These are phyloP conservation scores for Trichosporon inkin DNA, from an alignment of 1,284 basidiomycete genomes.

Conservation along the genomic window DNA sequence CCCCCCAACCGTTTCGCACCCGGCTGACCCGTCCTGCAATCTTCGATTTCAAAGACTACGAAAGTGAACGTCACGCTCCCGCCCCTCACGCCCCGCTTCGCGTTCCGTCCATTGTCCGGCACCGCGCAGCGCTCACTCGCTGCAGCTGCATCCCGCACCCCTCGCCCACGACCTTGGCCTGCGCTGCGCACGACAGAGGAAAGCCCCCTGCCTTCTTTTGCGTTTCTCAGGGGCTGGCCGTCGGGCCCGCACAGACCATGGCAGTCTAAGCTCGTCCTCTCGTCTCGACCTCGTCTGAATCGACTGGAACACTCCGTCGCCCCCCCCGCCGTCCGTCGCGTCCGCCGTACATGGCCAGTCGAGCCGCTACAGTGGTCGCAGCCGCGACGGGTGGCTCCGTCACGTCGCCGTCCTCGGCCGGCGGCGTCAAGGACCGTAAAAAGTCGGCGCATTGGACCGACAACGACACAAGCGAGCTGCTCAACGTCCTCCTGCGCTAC, in stretches of 20 bases:
- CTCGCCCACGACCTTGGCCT: not conserved
- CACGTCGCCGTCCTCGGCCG: slow-evolving; percentile 26
- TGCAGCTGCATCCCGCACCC: not conserved
- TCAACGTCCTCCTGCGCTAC: slow-evolving; percentile 32
- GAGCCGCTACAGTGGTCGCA: slow-evolving; percentile 5
- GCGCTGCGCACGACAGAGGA: not conserved
- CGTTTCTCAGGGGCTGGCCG: not conserved
- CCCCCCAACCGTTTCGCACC: too few species aligned
- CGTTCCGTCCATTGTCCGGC: too few species aligned
- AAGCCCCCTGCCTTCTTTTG: too few species aligned
- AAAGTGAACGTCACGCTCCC: too few species aligned
- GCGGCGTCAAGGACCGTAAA: slow-evolving; percentile 34
- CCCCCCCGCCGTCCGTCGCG: not conserved
- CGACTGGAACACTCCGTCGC: not conserved
- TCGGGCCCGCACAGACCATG: slow-evolving; percentile 8
- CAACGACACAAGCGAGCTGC: slow-evolving; percentile 34
- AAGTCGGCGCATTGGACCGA: slow-evolving; percentile 45
- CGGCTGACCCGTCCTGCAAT: too few species aligned
- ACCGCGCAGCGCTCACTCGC: too few species aligned
- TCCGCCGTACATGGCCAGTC: slow-evolving; percentile 4
- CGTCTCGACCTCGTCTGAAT: not conserved
- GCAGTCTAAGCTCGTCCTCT: not conserved
- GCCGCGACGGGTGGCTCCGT: slow-evolving; percentile 7
- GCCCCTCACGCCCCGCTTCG: too few species aligned
- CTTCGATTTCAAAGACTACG: too few species aligned